Evolutionary conservation across 2,329 filamentous ascomycete species (phyloP), one percentile per base, ranked within the genome.

Genomic region (Hirsutella minnesotensis): DNA sequence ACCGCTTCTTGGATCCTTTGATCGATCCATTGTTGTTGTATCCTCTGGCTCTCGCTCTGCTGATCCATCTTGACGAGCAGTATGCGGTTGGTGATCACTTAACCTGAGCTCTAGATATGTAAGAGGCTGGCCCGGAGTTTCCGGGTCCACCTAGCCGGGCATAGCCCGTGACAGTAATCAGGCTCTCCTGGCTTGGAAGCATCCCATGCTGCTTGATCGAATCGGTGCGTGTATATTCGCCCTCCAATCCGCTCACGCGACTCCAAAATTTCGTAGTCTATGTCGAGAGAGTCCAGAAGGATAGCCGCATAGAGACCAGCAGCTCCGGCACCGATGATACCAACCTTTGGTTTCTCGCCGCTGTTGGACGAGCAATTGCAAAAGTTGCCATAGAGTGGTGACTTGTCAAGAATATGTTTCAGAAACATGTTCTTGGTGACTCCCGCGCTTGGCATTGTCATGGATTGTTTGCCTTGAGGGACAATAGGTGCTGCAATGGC

Each of bases 201-300:
- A 2, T 50, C 48, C 51, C 50, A 52, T 2, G 44, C 40, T 31
- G 39, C 39, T 39, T 51, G 38, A 29, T 50, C 42, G 38, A 67
- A 65, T 1, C 51, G 42, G 18, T 66, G 51, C 0, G 64, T 64
- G 40, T 53, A 66, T 5, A 65, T 48, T 1, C 63, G 50, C 1
- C 63, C 62, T n/a, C 63, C 64, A 3, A 63, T 19, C 1, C 61
- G 50, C 0, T 56, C 47, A 21, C 52, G 53, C 5, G 57, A 56
- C 38, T 67, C 63, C 0, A 65, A 45, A 9, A 67, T 61, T 0
- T 66, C 60, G 30, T 64, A 66, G 8, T 57, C 49, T 22, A 64
- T 52, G 9, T 56, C 51, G 10, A 60, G 43, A 3, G 48, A 53
- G 43, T 62, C 57, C 21, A 64, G 50, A 7, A 62, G 46, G 45